A percentile compares a stretch with the other conserved stretches of the same genome.
phyloP scores from a whole-genome alignment of 139 green algal genomes.

The Pleodorina starrii region DNA sequence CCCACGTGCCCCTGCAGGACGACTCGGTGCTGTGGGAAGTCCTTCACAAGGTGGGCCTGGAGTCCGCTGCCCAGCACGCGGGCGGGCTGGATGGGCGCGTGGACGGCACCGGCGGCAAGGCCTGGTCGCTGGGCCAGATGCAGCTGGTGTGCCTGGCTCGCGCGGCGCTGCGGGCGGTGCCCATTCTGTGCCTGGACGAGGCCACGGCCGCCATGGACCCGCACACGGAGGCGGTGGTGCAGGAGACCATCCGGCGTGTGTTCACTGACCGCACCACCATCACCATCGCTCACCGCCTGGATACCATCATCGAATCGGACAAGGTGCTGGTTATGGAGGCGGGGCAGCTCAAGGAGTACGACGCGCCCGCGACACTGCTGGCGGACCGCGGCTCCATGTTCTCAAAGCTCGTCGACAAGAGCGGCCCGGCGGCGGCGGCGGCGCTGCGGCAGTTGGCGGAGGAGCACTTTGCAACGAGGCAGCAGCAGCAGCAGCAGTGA shows the following conservation, averaged over 20 bases:
- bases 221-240: conserved; percentile 81
- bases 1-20: background rate
- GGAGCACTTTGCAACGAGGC: background rate
- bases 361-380: conserved; percentile 62
- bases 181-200: conserved; percentile 83
- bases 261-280: conserved; percentile 79
- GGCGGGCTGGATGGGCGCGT: conserved; percentile 80
- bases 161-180: conserved; percentile 74
- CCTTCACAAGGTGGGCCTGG: conserved; percentile 49
- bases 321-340: conserved; percentile 77
- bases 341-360: conserved; percentile 77
- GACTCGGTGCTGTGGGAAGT: conserved; percentile 75
- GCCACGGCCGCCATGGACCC: conserved; percentile 84
- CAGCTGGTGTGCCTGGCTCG: conserved; percentile 87
- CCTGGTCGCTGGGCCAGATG: conserved; percentile 78
- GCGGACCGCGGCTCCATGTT: conserved; percentile 65
- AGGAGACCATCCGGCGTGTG: conserved; percentile 66
- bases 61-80: conserved; percentile 42
- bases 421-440: conserved; percentile 56
- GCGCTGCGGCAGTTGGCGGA: conserved; percentile 65
- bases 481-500: background rate
- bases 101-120: conserved; percentile 60
- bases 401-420: conserved; percentile 74
- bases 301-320: conserved; percentile 86
- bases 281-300: conserved; percentile 75